Evolutionary conservation across 2,329 filamentous ascomycete species (phyloP), one percentile per base, ranked within the genome.

Genomic region (Colletotrichum theobromicola): DNA sequence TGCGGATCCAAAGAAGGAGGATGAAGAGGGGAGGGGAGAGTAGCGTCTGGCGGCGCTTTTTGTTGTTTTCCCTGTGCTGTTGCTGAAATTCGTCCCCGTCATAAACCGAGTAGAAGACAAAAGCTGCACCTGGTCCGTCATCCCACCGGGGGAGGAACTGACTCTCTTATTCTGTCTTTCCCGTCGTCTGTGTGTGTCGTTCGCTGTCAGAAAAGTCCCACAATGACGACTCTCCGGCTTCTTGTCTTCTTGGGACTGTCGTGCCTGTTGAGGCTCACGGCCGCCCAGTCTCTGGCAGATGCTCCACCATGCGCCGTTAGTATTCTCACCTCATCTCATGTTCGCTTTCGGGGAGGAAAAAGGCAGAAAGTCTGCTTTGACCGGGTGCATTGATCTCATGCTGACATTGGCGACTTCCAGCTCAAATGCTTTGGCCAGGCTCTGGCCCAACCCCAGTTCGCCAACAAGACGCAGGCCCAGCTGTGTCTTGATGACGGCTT

Each of bases 301-400:
- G 65, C 57, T 42, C 70, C 70, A 46, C 64, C 26, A 55, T 72
- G 70, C 42, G 66, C 32, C n/a, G 70, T 72, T 10, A 58, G 70
- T 69, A 26, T 16, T 16, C 35, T 30, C 55, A 60, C 10, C 16
- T 21, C 24, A 10, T 12, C n/a, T n/a, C 42, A 21, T 28, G 21
- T 32, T 50, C 12, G 28, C 34, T 57, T 21, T 18, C 9, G 53
- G 34, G n/a, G 16, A 18, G 37, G 42, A 50, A 50, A 5, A 21
- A 34, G 34, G 28, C 18, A n/a, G 16, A 32, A 60, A 32, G 28
- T 12, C 28, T 58, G 50, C 5, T 64, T 5, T 26, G 16, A 60
- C 32, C 57, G 28, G 57, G 13, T 60, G 28, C 5, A 4, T 6
- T 24, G 63, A 53, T 32, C 42, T 50, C 18, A 53, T 53, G 55